Percentiles rank a stretch among this genome's conserved stretches.
phyloP scores from a whole-genome alignment of 768 basidiomycete genomes.

The Aureoboletus auriporus region DNA sequence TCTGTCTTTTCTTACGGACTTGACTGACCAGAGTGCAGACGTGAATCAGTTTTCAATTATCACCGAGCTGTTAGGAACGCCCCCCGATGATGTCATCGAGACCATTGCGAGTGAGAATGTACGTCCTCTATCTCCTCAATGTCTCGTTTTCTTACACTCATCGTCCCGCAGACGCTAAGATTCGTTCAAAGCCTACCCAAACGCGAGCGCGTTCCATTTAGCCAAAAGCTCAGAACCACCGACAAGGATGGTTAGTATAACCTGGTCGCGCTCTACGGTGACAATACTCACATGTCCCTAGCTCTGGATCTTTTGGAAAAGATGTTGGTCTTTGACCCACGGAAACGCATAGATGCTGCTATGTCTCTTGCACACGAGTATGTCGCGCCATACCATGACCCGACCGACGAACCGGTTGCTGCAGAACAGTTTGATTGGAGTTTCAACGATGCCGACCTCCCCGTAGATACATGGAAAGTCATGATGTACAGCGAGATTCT shows the following conservation, averaged over 20 bases:
- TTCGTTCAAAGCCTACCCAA: slow-evolving; percentile 99
- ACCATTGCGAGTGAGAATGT: slow-evolving; percentile 98
- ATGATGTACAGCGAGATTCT: slow-evolving; percentile 99
- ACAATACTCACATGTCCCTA: slow-evolving; percentile 26
- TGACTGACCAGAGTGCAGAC: slow-evolving; percentile 49
- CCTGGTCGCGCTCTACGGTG: not conserved
- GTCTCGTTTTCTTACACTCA: slow-evolving; percentile 10
- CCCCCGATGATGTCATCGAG: slow-evolving; percentile 98
- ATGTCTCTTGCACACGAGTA: slow-evolving; percentile 90
- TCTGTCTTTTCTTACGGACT: not conserved
- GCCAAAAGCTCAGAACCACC: slow-evolving; percentile 83
- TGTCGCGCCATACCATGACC: slow-evolving; percentile 96
- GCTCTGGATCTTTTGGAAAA: slow-evolving; percentile 95
- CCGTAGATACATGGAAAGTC: slow-evolving; percentile 99
- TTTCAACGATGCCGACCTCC: slow-evolving; percentile 98
- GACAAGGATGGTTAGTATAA: slow-evolving; percentile 74
- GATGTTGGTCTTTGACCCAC: slow-evolving; percentile 98
- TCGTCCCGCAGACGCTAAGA: slow-evolving; percentile 71
- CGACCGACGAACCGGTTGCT: slow-evolving; percentile 94
- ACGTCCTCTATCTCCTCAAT: slow-evolving; percentile 24
- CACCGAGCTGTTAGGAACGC: slow-evolving; percentile 96
- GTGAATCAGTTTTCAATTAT: slow-evolving; percentile 99
- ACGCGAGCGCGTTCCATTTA: slow-evolving; percentile 92
- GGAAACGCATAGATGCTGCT: slow-evolving; percentile 93
- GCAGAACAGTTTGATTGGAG: slow-evolving; percentile 97